Evolutionary conservation across 1,139 yeast species (phyloP).

Genomic region (Pichia norvegensis): DNA sequence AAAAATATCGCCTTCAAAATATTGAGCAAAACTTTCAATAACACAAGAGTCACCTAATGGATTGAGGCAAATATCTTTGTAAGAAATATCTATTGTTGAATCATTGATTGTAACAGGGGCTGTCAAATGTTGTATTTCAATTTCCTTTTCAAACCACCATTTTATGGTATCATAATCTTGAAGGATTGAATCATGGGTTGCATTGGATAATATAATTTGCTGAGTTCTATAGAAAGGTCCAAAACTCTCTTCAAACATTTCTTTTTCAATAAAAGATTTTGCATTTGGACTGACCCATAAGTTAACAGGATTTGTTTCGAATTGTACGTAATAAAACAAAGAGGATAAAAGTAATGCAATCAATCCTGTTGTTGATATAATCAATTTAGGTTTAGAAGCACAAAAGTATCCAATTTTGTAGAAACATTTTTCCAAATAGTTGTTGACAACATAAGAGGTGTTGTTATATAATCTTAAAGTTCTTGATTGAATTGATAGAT

Average conservation of each 20-base stretch:
- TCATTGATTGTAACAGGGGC: slow-evolving; percentile 11
- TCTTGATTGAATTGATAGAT: slow-evolving; percentile 9
- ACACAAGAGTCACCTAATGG: slow-evolving; percentile 79
- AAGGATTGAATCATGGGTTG: slow-evolving; percentile 49
- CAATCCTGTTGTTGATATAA: slow-evolving; percentile 40
- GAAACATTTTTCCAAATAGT: slow-evolving; percentile 37
- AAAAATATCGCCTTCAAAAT: slow-evolving; percentile 59
- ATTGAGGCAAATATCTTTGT: slow-evolving; percentile 73
- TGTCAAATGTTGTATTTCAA: slow-evolving; percentile 35
- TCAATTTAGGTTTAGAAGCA: slow-evolving; percentile 49
- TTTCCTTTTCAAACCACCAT: slow-evolving; percentile 87
- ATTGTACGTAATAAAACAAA: slow-evolving; percentile 46
- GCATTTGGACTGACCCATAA: slow-evolving; percentile 86
- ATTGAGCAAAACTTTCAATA: slow-evolving; percentile 85
- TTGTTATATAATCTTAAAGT: slow-evolving; percentile 10
- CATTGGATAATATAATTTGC: slow-evolving; percentile 71
- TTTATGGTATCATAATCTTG: slow-evolving; percentile 52
- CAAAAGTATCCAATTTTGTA: slow-evolving; percentile 48
- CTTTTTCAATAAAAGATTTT: slow-evolving; percentile 61
- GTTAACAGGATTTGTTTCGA: slow-evolving; percentile 74
- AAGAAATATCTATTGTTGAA: slow-evolving; percentile 27
- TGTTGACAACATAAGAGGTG: slow-evolving; percentile 37
- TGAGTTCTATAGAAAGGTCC: slow-evolving; percentile 91
- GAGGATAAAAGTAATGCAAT: slow-evolving; percentile 41
- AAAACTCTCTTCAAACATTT: slow-evolving; percentile 67